Base-by-base conservation (phyloP, 257 asterid species). In the Capsicum chinense region DNA sequence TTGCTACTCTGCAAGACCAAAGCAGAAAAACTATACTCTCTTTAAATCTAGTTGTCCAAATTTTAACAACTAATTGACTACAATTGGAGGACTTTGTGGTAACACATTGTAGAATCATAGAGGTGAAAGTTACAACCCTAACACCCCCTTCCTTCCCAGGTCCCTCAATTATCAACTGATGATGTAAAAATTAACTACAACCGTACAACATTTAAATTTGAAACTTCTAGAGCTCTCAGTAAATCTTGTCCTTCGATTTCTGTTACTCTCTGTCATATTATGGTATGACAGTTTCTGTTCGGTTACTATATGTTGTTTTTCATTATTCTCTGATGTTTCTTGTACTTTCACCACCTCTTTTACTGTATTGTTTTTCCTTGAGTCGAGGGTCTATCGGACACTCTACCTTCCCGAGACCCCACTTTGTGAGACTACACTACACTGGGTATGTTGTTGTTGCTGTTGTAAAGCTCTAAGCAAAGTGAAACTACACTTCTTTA, bases 21-120 rank as follows among this genome's bases (percentile, higher is more conserved):
- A 50, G 81, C 62, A 21, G 48, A 26, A 52, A 54, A 26, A 8
- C 16, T 54, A 21, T 7, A 56, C 63, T 2, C 26, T 14, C 35
- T 21, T 3, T 13, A 78, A 9, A 26, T 54, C 21, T 54, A 52
- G 1, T 10, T 7, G 19, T 26, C 50, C 63, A 54, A 78, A 26
- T 8, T 76, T 54, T 26, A 54, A 33, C 59, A 76, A 57, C 81
- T 76, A 26, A 76, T 76, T 76, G 81, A 54, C 64, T 52, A 76
- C 62, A 14, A 39, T 15, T 69, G 56, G 12, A 69, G 79, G 3
- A 69, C 48, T 39, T 68, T 8, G 13, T 7, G 7, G 54, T 16
- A 15, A 42, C 54, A 14, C 21, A 69, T 47, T 26, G 60, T 74
- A 26, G 19, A 78, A 54, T 54, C 79, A 9, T 47, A 71, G 58